These are phyloP conservation scores for Carpinus viminea DNA, from an alignment of 306 rosid species.

Conservation along the genomic window DNA sequence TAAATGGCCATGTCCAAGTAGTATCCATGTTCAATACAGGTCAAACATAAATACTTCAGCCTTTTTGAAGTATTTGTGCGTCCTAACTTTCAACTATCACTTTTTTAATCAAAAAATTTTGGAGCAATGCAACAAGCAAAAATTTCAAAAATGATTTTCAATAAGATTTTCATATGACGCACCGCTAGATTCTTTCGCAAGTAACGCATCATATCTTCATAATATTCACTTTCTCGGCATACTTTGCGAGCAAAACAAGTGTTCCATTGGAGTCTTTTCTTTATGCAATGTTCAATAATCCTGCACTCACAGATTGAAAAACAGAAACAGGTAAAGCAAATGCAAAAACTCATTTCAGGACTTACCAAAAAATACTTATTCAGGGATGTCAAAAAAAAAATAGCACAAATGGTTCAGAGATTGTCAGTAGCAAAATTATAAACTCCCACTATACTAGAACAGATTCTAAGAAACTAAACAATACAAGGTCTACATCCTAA, in stretches of 20 bases:
- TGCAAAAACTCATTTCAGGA: slow-evolving; percentile 2
- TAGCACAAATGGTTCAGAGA: background rate
- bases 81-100: background rate
- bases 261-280: slow-evolving; percentile 88
- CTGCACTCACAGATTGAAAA: slow-evolving; percentile 47
- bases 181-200: slow-evolving; percentile 86
- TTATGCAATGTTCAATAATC: slow-evolving; percentile 73
- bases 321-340: background rate
- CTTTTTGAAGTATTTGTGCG: background rate
- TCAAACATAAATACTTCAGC: background rate
- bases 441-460: background rate
- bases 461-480: background rate
- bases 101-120: background rate
- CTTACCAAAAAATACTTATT: background rate
- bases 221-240: slow-evolving; percentile 82
- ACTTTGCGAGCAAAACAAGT: slow-evolving; percentile 71
- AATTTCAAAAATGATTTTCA: slow-evolving; percentile 23
- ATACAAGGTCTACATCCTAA: background rate
- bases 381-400: background rate
- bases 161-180: slow-evolving; percentile 35
- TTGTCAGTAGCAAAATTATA: background rate
- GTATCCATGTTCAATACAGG: background rate
- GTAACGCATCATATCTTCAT: slow-evolving; percentile 88
- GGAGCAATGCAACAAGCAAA: slow-evolving; percentile 10
- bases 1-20: background rate